Conservation (phyloP, 2,329 filamentous ascomycete species). For the Dryadomyces quercivorus region DNA sequence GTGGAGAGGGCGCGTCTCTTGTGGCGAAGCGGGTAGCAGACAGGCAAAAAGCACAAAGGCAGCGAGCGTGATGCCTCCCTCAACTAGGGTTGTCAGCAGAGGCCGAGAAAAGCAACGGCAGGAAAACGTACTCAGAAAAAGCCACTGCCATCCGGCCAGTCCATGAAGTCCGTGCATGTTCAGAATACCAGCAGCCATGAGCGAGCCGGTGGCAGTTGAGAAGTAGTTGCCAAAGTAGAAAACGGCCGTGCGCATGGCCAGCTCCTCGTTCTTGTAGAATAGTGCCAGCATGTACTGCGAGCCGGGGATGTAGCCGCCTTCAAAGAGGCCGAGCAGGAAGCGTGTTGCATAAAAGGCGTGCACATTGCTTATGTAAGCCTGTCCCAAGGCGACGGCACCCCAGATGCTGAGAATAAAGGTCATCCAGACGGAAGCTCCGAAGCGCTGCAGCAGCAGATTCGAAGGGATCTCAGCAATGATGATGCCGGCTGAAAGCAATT, state of each 20-base stretch:
- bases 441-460: slow-evolving; percentile 40
- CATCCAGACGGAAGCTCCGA: slow-evolving; percentile 45
- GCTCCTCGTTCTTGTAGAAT: slow-evolving; percentile 43
- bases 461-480: slow-evolving; percentile 50
- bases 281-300: slow-evolving; percentile 42
- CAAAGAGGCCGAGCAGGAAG: slow-evolving; percentile 18
- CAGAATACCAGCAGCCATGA: slow-evolving; percentile 1
- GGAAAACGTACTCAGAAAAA: background rate
- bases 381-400: slow-evolving; percentile 17
- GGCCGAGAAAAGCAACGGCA: too few species aligned
- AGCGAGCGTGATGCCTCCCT: background rate
- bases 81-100: background rate
- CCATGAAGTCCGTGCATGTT: background rate
- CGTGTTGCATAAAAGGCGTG: slow-evolving; percentile 17
- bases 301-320: slow-evolving; percentile 36
- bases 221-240: slow-evolving; percentile 45
- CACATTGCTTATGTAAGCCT: slow-evolving; percentile 17
- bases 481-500: slow-evolving; percentile 45
- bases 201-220: slow-evolving; percentile 25
- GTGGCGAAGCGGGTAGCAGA: background rate
- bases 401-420: slow-evolving; percentile 28
- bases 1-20: background rate
- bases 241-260: slow-evolving; percentile 20
- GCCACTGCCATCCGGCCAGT: background rate
- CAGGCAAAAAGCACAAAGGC: background rate